phyloP scores from a whole-genome alignment of 495 filamentous ascomycete species.

The Talaromyces borbonicus region DNA sequence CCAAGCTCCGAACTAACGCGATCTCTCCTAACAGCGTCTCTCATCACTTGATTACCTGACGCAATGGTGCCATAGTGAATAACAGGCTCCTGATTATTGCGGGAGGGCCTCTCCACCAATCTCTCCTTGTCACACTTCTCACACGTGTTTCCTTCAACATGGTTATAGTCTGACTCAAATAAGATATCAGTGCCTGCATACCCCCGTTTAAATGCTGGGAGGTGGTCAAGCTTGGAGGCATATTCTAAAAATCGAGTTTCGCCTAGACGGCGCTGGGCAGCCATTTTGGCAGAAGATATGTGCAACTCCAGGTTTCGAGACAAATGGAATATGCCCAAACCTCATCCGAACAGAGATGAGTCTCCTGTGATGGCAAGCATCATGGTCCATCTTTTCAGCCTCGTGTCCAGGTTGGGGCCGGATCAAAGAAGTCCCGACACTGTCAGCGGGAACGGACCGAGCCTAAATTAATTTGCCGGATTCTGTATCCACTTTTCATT shows the following conservation, averaged over 20 bases:
- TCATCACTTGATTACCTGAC: constrained; percentile 18
- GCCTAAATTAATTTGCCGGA: too few species aligned
- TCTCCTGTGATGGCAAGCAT: too few species aligned
- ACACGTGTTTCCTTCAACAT: constrained; percentile 10
- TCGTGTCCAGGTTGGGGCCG: too few species aligned
- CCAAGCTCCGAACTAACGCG: constrained; percentile 8
- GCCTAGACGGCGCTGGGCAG: not conserved
- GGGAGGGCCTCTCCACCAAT: constrained; percentile 3
- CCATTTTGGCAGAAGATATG: not conserved
- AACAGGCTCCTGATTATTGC: constrained; percentile 1
- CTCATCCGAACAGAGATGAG: too few species aligned
- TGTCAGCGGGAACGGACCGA: too few species aligned
- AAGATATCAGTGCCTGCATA: constrained; percentile 10
- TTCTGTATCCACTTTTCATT: too few species aligned
- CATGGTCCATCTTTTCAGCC: too few species aligned
- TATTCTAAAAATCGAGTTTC: not conserved
- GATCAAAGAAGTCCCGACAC: too few species aligned
- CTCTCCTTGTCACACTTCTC: constrained; percentile 8
- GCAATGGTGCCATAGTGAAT: constrained; percentile 23
- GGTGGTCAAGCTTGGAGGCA: not conserved
- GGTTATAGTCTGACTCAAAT: constrained; percentile 15
- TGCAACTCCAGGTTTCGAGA: too few species aligned
- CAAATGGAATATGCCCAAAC: too few species aligned
- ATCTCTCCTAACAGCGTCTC: constrained; percentile 11
- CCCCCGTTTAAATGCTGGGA: constrained; percentile 5